phyloP scores from a whole-genome alignment of 345 rosid species.

The Eucalyptus shirleyi region DNA sequence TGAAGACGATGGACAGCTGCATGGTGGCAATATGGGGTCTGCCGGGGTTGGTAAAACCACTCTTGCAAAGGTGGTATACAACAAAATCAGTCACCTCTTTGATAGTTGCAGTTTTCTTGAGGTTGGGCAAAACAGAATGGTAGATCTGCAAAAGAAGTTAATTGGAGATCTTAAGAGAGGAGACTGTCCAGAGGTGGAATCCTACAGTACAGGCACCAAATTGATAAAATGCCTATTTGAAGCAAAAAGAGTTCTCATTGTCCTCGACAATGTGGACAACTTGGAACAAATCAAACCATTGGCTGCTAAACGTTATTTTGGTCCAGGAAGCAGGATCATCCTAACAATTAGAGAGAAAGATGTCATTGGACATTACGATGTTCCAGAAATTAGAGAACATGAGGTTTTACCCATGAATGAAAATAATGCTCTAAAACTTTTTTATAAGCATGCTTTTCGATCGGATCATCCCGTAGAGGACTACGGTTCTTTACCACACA shows the following conservation, averaged over 20 bases:
- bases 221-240: accelerated
- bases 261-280: accelerated
- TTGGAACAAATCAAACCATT: too few relatives aligned
- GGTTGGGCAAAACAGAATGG: accelerated
- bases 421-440: accelerated
- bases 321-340: too few relatives aligned
- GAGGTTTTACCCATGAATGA: accelerated
- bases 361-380: accelerated
- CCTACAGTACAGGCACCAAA: too few relatives aligned
- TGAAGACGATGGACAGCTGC: accelerated
- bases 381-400: accelerated
- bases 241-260: accelerated
- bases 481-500: accelerated
- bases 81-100: too few relatives aligned
- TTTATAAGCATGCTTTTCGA: too few relatives aligned
- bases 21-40: accelerated
- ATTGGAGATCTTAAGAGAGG: too few relatives aligned
- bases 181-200: too few relatives aligned
- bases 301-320: accelerated
- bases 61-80: too few relatives aligned
- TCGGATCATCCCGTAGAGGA: accelerated
- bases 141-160: too few relatives aligned
- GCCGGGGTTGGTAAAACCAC: accelerated
- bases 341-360: accelerated
- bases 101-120: too few relatives aligned